A percentile compares a stretch with the other conserved stretches of the same genome.
These are phyloP conservation scores for Marasmius fiardii DNA, from an alignment of 1,284 basidiomycete genomes.

Conservation along the genomic window DNA sequence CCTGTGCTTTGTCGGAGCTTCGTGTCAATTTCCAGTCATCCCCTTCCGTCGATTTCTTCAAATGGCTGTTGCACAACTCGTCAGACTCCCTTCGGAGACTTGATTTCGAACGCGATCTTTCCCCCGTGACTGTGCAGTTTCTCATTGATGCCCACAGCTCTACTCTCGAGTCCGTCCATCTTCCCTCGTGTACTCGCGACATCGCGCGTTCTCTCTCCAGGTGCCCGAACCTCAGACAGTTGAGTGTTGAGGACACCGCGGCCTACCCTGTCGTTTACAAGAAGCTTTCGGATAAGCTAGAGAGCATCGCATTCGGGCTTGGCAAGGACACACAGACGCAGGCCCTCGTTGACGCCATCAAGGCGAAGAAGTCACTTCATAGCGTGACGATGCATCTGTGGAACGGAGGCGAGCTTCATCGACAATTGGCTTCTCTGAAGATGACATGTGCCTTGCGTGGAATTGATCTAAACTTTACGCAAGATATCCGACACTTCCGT, in stretches of 20 bases:
- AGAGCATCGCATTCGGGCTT: constrained; percentile 56
- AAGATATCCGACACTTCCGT: constrained; percentile 45
- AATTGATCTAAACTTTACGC: constrained; percentile 42
- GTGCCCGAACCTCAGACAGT: constrained; percentile 47
- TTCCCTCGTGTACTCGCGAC: constrained; percentile 53
- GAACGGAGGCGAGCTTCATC: constrained; percentile 43
- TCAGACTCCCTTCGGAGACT: constrained; percentile 43
- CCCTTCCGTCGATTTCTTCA: constrained; percentile 50
- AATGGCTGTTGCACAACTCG: constrained; percentile 65
- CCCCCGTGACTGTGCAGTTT: constrained; percentile 46
- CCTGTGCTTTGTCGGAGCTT: constrained; percentile 45
- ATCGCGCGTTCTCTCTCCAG: constrained; percentile 41
- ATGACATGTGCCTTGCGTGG: constrained; percentile 55
- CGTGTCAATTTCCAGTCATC: constrained; percentile 30
- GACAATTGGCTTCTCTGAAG: constrained; percentile 45
- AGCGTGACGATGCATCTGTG: constrained; percentile 46
- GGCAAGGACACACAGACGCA: constrained; percentile 51
- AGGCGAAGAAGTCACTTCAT: constrained; percentile 34
- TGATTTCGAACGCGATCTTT: constrained; percentile 57
- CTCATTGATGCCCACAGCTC: constrained; percentile 45
- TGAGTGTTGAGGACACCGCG: constrained; percentile 50
- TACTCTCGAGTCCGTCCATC: constrained; percentile 48
- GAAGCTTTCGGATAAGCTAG: constrained; percentile 43
- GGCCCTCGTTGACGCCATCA: constrained; percentile 48
- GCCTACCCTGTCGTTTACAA: constrained; percentile 43